Evolutionary conservation across 768 basidiomycete genomes (phyloP), one percentile per base, ranked within the genome.

Genomic region (Russula dissimulans): DNA sequence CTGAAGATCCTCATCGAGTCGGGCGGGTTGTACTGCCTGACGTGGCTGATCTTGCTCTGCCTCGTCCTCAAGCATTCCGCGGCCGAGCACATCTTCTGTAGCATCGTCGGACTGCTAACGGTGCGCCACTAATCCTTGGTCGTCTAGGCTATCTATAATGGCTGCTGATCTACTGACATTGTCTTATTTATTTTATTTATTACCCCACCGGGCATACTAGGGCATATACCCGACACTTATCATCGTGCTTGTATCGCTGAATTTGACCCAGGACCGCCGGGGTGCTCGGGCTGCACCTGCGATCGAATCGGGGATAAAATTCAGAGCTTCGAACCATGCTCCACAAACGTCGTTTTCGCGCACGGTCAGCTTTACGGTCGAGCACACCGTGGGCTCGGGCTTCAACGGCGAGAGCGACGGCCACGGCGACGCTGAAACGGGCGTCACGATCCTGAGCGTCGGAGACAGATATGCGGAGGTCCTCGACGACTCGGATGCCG

Each of bases 221-320:
- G 59, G 62, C 6, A 61, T 63, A 61, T 61, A 63, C 46, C 62
- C 59, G 4, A 63, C 62, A 1, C 45, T 63, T 2, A 63, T 63
- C 45, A 61, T 63, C 44, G 67, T 67, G 39, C 71, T 73, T 34
- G 69, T 69, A 54, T 63, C 67, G 17, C 57, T 65, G 34, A 67
- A 73, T 54, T 7, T 46, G 11, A 63, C 50, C 26, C 63, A 50
- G 22, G 56, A 61, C 18, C 17, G 15, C 12, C 54, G 45, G 48
- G 48, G 47, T 26, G 22, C 22, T 26, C 22, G 22, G 22, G 2
- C 22, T 26, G 22, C 22, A 5, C 12, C 54, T 17, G 31, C 12
- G 34, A 18, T 11, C 15, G 54, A 50, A 22, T 18, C 59, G 18
- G 42, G 15, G 11, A 44, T 60, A 39, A 50, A 50, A 54, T 56